Evolutionary conservation across 306 rosid species (phyloP), one percentile per base, ranked within the genome.

Genomic region (Sechiopsis laciniata): DNA sequence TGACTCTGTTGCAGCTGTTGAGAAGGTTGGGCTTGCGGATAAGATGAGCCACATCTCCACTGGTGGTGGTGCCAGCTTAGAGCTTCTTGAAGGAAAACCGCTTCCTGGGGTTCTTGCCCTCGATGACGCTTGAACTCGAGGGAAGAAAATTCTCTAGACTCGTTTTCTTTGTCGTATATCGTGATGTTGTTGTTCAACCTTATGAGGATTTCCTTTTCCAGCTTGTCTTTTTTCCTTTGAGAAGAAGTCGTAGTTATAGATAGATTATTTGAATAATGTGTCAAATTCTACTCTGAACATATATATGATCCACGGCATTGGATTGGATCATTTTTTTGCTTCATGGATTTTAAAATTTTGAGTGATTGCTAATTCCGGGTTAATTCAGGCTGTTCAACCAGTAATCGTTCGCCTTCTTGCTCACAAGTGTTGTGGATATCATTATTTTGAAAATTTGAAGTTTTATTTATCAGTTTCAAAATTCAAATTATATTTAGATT

Each of bases 11-110:
- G 98, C 98, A 8, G 98, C 98, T 0, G 98, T 93, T 42, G 98
- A 93, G 85, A 90, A 93, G 88, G 96, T 2, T 69, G 97, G 97
- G 52, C 91, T 93, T 53, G 96, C 96, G 8, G 94, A 90, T 11
- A 87, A 90, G 91, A 93, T 93, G 98, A 88, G 96, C 83, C 98
- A 93, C 87, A 93, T 93, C 80, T 90, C 97, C 1, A 93, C 98
- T 0, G 98, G 98, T 32, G 98, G 98, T 2, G 98, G 98, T 77
- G 98, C 98, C 77, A 93, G 98, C 88, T 86, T 93, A 58, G 98
- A 90, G 96, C 97, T 93, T 83, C 98, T 94, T 61, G 98, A 94
- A 82, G 98, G 97, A 48, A 94, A 94, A 80, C 55, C 77, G 62
- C 98, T 94, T 78, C 98, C 98, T 15, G 98, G 96, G 45, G 98